phyloP scores from a whole-genome alignment of 345 rosid species.

The Corchorus olitorius region DNA sequence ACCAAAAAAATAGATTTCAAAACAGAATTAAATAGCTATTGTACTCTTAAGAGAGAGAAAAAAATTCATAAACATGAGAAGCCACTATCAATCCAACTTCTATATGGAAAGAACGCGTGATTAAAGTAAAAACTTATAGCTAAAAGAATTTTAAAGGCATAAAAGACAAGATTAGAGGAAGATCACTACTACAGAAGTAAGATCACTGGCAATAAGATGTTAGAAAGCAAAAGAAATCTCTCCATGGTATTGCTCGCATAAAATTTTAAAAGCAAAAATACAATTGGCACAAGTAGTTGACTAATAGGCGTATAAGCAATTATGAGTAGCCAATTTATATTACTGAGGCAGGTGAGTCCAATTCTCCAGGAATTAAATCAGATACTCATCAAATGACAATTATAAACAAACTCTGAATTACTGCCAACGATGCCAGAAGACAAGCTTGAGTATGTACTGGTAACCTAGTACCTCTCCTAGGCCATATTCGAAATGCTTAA shows the following conservation, averaged over 20 bases:
- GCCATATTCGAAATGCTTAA: background rate
- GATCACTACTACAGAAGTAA: background rate
- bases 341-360: background rate
- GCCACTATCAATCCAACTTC: background rate
- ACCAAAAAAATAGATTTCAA: background rate
- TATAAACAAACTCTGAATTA: background rate
- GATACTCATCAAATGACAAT: background rate
- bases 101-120: background rate
- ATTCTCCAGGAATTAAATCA: background rate
- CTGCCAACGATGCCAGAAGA: background rate
- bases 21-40: background rate
- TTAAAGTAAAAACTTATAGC: background rate
- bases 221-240: background rate
- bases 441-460: background rate
- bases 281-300: conserved; percentile 3
- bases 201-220: background rate
- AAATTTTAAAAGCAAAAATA: background rate
- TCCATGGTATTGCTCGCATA: background rate
- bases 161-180: background rate
- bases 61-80: background rate
- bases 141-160: background rate
- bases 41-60: background rate
- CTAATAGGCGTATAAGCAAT: background rate
- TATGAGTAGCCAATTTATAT: background rate
- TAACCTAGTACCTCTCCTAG: background rate